phyloP scores from a whole-genome alignment of 768 basidiomycete species.

The Coprinopsis marcescibilis region DNA sequence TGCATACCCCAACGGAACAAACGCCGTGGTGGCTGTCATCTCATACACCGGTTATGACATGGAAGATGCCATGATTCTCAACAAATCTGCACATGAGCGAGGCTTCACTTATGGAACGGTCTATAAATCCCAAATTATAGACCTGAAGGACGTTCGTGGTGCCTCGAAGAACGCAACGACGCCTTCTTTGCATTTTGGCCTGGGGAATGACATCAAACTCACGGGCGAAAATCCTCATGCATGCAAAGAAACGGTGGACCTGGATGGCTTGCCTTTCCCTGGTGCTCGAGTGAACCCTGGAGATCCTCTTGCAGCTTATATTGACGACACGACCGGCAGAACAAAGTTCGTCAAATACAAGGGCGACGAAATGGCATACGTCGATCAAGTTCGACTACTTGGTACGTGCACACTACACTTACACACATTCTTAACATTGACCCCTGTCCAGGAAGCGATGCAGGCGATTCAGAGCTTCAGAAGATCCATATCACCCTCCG shows the following conservation, averaged over 20 bases:
- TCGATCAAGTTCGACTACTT: slow-evolving; percentile 88
- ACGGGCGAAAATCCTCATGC: slow-evolving; percentile 39
- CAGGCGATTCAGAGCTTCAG: slow-evolving; percentile 82
- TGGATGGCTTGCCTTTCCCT: slow-evolving; percentile 80
- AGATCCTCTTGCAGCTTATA: slow-evolving; percentile 79
- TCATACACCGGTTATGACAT: slow-evolving; percentile 99
- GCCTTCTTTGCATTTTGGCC: slow-evolving; percentile 85
- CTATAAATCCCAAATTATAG: slow-evolving; percentile 91
- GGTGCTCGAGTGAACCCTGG: slow-evolving; percentile 68
- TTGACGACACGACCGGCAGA: slow-evolving; percentile 76
- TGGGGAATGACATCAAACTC: slow-evolving; percentile 67
- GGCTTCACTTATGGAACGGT: slow-evolving; percentile 96
- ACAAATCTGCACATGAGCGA: slow-evolving; percentile 97
- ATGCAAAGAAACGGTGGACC: slow-evolving; percentile 53
- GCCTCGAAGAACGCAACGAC: slow-evolving; percentile 48
- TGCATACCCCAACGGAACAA: slow-evolving; percentile 95
- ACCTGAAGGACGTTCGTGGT: slow-evolving; percentile 76
- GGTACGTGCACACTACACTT: slow-evolving; percentile 39
- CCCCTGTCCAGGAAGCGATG: slow-evolving; percentile 60
- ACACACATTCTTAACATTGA: not conserved
- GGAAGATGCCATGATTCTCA: slow-evolving; percentile 99
- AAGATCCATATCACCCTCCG: slow-evolving; percentile 92
- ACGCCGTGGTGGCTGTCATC: slow-evolving; percentile 98
- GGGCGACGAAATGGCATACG: slow-evolving; percentile 85
- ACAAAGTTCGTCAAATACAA: slow-evolving; percentile 94